A percentile compares a stretch with the other conserved stretches of the same genome.
Evolutionary conservation across 1,284 basidiomycete species (phyloP).

Genomic region (Ustilago hordei): DNA sequence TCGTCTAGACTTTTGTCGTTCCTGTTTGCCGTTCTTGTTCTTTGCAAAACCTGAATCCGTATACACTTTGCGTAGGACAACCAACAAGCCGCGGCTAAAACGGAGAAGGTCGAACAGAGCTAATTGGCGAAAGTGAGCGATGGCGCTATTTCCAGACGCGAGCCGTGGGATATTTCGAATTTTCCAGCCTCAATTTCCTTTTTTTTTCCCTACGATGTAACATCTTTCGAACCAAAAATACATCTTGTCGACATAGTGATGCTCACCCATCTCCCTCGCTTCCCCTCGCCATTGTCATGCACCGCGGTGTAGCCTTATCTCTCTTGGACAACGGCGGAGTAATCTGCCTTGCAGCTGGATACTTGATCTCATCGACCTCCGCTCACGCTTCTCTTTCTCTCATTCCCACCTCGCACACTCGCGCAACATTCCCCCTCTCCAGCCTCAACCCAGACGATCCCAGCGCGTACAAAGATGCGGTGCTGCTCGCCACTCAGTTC

Average conservation of each 20-base stretch:
- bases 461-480: conserved; percentile 32
- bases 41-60: conserved; percentile 10
- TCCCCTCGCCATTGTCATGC: too few species aligned
- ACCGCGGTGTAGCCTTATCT: conserved; percentile 18
- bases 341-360: background rate
- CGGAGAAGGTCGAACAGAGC: too few species aligned
- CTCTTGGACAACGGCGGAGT: conserved; percentile 41
- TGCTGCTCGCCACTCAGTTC: conserved; percentile 36
- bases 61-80: too few species aligned
- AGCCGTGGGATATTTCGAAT: conserved; percentile 21
- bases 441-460: conserved; percentile 25
- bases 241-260: conserved; percentile 1
- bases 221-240: background rate
- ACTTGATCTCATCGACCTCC: conserved; percentile 24
- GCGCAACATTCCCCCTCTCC: conserved; percentile 30
- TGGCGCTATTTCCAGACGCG: conserved; percentile 19
- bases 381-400: conserved; percentile 18
- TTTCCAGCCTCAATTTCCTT: background rate
- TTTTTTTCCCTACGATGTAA: background rate
- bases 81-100: too few species aligned
- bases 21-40: background rate
- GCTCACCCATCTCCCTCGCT: too few species aligned
- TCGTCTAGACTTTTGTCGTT: background rate
- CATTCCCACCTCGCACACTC: conserved; percentile 16
- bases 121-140: background rate